Evolutionary conservation across 768 basidiomycete species (phyloP).

Genomic region (Auricularia cornea): DNA sequence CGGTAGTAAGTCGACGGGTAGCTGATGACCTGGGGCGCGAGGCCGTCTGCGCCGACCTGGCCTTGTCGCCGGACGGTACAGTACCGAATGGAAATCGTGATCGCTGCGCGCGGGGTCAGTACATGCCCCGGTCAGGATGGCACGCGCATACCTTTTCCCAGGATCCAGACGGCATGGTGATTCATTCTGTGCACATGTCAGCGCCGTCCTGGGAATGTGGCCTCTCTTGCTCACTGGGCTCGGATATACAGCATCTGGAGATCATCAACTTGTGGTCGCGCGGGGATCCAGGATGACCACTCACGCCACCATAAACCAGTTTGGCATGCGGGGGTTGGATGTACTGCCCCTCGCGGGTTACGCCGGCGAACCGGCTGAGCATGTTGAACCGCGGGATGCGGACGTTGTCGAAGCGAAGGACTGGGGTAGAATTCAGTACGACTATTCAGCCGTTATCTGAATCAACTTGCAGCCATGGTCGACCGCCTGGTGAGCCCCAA

Average conservation of each 20-base stretch:
- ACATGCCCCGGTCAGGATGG: neutral
- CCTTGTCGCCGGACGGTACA: conserved; percentile 67
- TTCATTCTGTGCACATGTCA: no score
- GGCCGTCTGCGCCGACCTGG: conserved; percentile 35
- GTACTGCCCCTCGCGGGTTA: conserved; percentile 58
- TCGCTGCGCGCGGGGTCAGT: neutral
- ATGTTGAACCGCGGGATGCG: conserved; percentile 62
- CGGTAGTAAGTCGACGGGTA: conserved; percentile 72
- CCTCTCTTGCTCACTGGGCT: conserved; percentile 47
- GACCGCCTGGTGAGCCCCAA: conserved; percentile 37
- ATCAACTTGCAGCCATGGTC: conserved; percentile 74
- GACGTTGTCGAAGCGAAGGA: conserved; percentile 48
- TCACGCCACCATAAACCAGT: conserved; percentile 65
- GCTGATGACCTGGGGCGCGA: conserved; percentile 58
- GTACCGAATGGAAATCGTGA: conserved; percentile 62
- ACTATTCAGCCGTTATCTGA: no score
- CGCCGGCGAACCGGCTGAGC: conserved; percentile 65
- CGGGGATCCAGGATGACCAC: no score
- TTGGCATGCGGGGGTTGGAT: conserved; percentile 62
- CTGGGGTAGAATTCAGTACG: no score
- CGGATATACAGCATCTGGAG: conserved; percentile 67
- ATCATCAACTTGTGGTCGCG: no score
- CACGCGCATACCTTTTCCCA: conserved; percentile 50
- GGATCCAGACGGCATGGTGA: conserved; percentile 47
- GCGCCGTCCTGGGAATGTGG: no score